Conservation (phyloP, 805 yeast species). For the Metschnikowia santaceciliae region DNA sequence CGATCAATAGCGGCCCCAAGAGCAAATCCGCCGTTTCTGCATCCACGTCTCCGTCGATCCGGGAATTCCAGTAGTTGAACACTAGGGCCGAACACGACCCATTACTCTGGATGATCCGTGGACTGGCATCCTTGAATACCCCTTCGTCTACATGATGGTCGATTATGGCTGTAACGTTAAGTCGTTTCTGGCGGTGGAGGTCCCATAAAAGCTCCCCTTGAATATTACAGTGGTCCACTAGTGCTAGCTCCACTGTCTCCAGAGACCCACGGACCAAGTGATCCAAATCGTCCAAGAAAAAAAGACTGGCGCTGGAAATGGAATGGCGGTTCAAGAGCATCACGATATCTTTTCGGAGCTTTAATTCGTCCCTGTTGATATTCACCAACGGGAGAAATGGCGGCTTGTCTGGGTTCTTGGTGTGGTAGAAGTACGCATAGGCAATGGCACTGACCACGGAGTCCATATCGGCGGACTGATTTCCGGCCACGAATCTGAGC, state of each 20-base stretch:
- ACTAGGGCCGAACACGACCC: conserved; percentile 85
- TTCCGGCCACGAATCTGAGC: conserved; percentile 61
- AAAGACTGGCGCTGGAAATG: conserved; percentile 47
- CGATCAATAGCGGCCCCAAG: conserved; percentile 68
- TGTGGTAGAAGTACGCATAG: conserved; percentile 56
- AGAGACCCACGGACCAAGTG: conserved; percentile 34
- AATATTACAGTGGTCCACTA: conserved; percentile 81
- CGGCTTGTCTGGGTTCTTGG: conserved; percentile 24
- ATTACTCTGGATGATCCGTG: conserved; percentile 54
- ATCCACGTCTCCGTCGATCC: conserved; percentile 15
- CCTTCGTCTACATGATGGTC: conserved; percentile 87
- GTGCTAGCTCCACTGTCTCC: conserved; percentile 9
- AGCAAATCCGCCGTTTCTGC: conserved; percentile 44
- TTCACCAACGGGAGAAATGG: conserved; percentile 68
- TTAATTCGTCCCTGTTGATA: conserved; percentile 62
- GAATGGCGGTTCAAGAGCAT: conserved; percentile 46
- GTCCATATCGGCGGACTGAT: conserved; percentile 85
- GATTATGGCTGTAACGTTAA: conserved; percentile 54
- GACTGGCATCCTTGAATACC: conserved; percentile 45
- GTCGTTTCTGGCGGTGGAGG: conserved; percentile 20
- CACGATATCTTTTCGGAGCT: conserved; percentile 66
- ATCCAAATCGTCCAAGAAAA: conserved; percentile 67
- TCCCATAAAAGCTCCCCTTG: conserved; percentile 45
- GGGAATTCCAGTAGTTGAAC: conserved; percentile 52
- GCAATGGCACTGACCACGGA: conserved; percentile 75